Evolutionary conservation across 164 flowering plant genomes (phyloP), one percentile per base, ranked within the genome.

Genomic region (Annona squamosa): DNA sequence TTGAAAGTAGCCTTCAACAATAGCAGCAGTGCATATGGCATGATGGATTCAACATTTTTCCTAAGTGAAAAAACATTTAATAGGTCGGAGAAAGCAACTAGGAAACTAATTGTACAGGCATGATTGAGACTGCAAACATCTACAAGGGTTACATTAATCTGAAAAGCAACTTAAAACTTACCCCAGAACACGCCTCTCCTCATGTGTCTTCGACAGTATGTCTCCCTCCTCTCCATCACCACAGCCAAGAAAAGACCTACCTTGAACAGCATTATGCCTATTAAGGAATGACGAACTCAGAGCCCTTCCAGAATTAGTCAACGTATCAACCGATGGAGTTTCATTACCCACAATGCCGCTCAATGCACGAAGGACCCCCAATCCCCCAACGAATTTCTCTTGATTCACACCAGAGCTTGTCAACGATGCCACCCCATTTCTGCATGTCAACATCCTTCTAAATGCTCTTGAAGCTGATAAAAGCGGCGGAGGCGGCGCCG

Each of bases 161-260:
- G 46, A 47, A 44, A 44, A 67, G n/a, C 9, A 46, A 46, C 37
- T 3, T 45, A 41, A 17, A 68, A 48, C 75, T n/a, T 84, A 91
- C 98, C 97, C 97, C 46, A 93, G n/a, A 5, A 90, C 88, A 18
- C 85, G 87, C 76, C 78, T 87, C 77, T 93, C 98, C 80, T 93
- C 93, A 67, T 91, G 83, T 2, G 84, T 84, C 78, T 86, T 91
- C 2, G 97, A 85, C 16, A 93, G 79, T 65, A 83, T 82, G 72
- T 74, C 79, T 9, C 88, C 94, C 71, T 93, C 90, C 56, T 87
- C 93, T 7, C 97, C 98, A 74, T 91, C 97, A 12, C 89, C 89
- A 67, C 88, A 86, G 9, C 98, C 92, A 72, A 93, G 85, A 83
- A 93, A 93, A 0, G 71, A 65, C 83, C 98, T 86, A 71, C 61